Conservation (phyloP, 1,284 basidiomycete genomes). For the Cutaneotrichosporon mucoides region DNA sequence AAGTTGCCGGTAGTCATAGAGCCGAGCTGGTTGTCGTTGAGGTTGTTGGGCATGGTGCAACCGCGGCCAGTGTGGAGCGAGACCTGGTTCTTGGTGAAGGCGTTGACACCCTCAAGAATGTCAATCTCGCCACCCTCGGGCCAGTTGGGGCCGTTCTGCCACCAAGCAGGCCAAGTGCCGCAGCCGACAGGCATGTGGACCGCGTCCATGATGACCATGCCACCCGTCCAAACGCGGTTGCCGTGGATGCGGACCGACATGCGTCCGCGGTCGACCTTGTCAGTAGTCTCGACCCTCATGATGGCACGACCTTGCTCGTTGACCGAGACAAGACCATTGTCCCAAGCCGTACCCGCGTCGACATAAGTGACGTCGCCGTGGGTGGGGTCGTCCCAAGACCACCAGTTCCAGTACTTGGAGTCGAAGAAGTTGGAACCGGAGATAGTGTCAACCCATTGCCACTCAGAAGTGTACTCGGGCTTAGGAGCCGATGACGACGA, state of each 20-base stretch:
- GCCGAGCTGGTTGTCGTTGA: slow-evolving; percentile 57
- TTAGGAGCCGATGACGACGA: slow-evolving; percentile 9
- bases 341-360: slow-evolving; percentile 32
- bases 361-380: slow-evolving; percentile 58
- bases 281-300: slow-evolving; percentile 79
- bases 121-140: slow-evolving; percentile 56
- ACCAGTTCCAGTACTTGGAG: slow-evolving; percentile 67
- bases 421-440: slow-evolving; percentile 61
- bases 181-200: slow-evolving; percentile 86
- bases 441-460: slow-evolving; percentile 32
- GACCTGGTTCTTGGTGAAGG: slow-evolving; percentile 48
- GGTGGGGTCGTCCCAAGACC: slow-evolving; percentile 67
- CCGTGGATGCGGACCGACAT: slow-evolving; percentile 71
- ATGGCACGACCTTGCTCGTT: slow-evolving; percentile 70
- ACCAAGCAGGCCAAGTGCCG: slow-evolving; percentile 62
- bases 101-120: slow-evolving; percentile 54
- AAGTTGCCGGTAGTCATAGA: slow-evolving; percentile 52
- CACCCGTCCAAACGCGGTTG: slow-evolving; percentile 57
- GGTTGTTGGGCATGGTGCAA: slow-evolving; percentile 53
- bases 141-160: slow-evolving; percentile 53
- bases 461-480: slow-evolving; percentile 25
- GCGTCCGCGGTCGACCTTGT: slow-evolving; percentile 59
- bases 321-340: slow-evolving; percentile 51
- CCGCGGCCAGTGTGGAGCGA: slow-evolving; percentile 49
- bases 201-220: slow-evolving; percentile 71